These are phyloP conservation scores for Codiaeum variegatum DNA, from an alignment of 441 rosid genomes.

Conservation along the genomic window DNA sequence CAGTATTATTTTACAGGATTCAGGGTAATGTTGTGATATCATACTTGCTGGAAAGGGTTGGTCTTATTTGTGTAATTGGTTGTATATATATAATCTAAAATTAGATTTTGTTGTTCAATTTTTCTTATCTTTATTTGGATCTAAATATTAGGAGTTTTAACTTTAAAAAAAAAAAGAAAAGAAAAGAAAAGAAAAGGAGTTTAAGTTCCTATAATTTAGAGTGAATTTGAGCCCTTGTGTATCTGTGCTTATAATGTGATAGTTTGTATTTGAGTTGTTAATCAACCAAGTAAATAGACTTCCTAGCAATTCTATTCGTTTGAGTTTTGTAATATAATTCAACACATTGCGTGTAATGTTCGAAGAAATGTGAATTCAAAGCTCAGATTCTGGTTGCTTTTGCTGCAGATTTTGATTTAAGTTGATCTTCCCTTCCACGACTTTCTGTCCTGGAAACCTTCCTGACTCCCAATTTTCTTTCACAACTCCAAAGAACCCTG, in stretches of 20 bases:
- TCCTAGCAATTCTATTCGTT: neutral
- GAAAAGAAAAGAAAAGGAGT: no score
- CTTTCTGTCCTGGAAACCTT: neutral
- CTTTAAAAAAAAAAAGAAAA: no score
- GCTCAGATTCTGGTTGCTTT: no score
- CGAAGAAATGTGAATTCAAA: neutral
- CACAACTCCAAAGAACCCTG: neutral
- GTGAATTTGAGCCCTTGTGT: neutral
- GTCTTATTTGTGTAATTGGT: neutral
- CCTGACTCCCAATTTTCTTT: neutral
- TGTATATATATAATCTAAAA: neutral
- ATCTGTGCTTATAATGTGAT: neutral
- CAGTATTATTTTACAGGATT: neutral
- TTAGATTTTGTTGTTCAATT: neutral
- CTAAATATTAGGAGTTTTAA: no score
- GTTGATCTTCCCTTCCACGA: neutral
- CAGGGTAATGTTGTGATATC: neutral
- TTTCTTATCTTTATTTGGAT: neutral
- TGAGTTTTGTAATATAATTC: neutral
- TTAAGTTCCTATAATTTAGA: no score
- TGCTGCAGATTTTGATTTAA: neutral
- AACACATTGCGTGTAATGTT: neutral
- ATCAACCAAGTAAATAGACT: neutral
- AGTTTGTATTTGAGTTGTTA: neutral
- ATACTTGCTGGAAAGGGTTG: neutral